Percentiles rank a stretch among this genome's conserved stretches.
Conservation (phyloP, 208 protist species). For the Wallacemonas sp. region DNA sequence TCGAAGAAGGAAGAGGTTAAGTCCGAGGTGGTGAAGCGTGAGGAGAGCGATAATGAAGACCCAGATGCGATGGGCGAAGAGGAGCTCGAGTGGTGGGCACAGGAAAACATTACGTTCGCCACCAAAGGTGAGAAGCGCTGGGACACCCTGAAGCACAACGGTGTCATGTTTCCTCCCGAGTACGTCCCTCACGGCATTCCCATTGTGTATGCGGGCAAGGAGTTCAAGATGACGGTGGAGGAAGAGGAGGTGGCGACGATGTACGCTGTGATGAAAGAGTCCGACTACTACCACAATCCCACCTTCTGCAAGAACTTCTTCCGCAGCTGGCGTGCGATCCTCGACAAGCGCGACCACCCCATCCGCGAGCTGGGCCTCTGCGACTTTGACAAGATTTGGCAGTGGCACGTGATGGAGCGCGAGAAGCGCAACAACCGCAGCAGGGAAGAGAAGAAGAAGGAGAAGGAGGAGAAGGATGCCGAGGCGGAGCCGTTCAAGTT, state of each 20-base stretch:
- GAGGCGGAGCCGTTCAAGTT: constrained; percentile 90
- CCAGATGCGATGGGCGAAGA: constrained; percentile 48
- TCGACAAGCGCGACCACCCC: constrained; percentile 85
- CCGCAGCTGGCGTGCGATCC: constrained; percentile 87
- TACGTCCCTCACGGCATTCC: constrained; percentile 97
- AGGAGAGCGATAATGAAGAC: constrained; percentile 38
- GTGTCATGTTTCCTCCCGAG: constrained; percentile 96
- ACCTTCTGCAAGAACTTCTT: constrained; percentile 99
- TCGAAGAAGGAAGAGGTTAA: constrained; percentile 33
- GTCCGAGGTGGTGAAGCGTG: constrained; percentile 18
- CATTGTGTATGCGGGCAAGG: constrained; percentile 93
- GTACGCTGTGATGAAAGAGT: constrained; percentile 94
- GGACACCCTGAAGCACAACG: constrained; percentile 96
- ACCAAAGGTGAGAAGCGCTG: constrained; percentile 87
- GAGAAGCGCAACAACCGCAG: constrained; percentile 87
- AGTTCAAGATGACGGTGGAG: constrained; percentile 91
- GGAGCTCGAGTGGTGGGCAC: constrained; percentile 84
- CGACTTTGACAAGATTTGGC: constrained; percentile 97
- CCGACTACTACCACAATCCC: constrained; percentile 95
- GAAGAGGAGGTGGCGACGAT: constrained; percentile 99
- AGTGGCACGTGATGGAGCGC: constrained; percentile 85
- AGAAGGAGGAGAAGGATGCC: constrained; percentile 79
- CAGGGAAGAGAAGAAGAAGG: constrained; percentile 94
- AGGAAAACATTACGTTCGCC: constrained; percentile 67
- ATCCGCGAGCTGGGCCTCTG: constrained; percentile 95